Base-by-base conservation (phyloP, 1,284 basidiomycete species). In the Leccinum insigne region DNA sequence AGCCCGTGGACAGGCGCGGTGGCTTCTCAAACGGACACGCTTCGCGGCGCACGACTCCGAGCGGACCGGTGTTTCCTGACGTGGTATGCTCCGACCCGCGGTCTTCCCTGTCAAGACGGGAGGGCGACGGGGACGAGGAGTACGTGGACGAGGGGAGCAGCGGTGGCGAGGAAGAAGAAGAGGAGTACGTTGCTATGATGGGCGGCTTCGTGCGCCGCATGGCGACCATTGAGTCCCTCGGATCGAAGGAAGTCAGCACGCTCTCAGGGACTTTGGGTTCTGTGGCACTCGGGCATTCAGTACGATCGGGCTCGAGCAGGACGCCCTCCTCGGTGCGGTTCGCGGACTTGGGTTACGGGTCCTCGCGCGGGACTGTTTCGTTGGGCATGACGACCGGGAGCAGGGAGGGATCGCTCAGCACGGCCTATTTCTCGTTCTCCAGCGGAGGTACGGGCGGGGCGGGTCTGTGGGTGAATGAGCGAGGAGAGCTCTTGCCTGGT, bases 171-270 rank as follows among this genome's bases (percentile, higher is more conserved):
- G 82, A 83, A 32, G 71, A 86, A 58, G 83, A 85, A 63, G 77
- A 79, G 61, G 80, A 77, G 63, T 82, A 83, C 65, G 77, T 91
- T 21, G 81, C 81, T 18, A 81, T 92, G 62, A 77, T 91, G 61
- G 88, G 89, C 62, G 80, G 83, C 23, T 83, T 81, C 68, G 82
- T 92, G 61, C 81, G 83, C 62, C 86, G 90, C 38, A 91, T 92
- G 89, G 86, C 89, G 40, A 92, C 90, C n/a, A 92, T 92, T 69
- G 89, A 91, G 72, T 87, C 85, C 52, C 80, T 91, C 75, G 89
- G 88, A 54, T 89, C 87, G 26, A 81, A 83, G 61, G 90, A 86
- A 68, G 75, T 67, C 35, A 58, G 69, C 52, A 66, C 66, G 60
- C 66, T 72, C 58, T 72, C 70, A 23, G 62, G 65, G 21, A 35